Conservation (phyloP, 306 rosid genomes). For the Gastrolobium bilobum region DNA sequence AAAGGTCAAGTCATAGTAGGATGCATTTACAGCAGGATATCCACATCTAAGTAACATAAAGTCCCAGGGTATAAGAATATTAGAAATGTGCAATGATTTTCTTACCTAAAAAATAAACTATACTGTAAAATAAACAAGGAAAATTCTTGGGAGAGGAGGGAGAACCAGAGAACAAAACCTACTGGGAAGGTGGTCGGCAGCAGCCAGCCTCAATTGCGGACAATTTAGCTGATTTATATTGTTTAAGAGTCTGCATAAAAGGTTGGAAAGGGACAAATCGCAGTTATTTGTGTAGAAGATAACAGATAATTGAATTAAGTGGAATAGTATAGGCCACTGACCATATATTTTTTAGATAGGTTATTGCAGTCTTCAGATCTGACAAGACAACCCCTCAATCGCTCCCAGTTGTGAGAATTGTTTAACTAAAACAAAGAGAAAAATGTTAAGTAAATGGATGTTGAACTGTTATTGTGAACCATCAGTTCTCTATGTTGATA, state of each 20-base stretch:
- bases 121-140: slow-evolving; percentile 35
- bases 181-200: slow-evolving; percentile 95
- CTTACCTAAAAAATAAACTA: slow-evolving; percentile 34
- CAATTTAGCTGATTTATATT: slow-evolving; percentile 79
- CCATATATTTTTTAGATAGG: slow-evolving; percentile 82
- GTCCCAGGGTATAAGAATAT: slow-evolving; percentile 46
- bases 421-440: slow-evolving; percentile 66
- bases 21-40: slow-evolving; percentile 92
- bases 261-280: slow-evolving; percentile 12
- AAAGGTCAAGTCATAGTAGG: slow-evolving; percentile 89
- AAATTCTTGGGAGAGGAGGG: slow-evolving; percentile 8
- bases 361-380: slow-evolving; percentile 87
- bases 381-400: slow-evolving; percentile 79
- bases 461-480: background rate
- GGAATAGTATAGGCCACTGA: slow-evolving; percentile 41
- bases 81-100: slow-evolving; percentile 31
- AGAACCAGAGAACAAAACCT: slow-evolving; percentile 54
- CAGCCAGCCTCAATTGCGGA: slow-evolving; percentile 93
- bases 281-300: slow-evolving; percentile 21
- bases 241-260: slow-evolving; percentile 74
- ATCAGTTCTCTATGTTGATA: slow-evolving; percentile 25
- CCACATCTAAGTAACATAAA: slow-evolving; percentile 74
- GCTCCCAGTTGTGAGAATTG: slow-evolving; percentile 85
- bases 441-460: slow-evolving; percentile 42
- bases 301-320: slow-evolving; percentile 8